Evolutionary conservation across 2,329 filamentous ascomycete species (phyloP), one percentile per base, ranked within the genome.

Genomic region (Fusarium hainanense): DNA sequence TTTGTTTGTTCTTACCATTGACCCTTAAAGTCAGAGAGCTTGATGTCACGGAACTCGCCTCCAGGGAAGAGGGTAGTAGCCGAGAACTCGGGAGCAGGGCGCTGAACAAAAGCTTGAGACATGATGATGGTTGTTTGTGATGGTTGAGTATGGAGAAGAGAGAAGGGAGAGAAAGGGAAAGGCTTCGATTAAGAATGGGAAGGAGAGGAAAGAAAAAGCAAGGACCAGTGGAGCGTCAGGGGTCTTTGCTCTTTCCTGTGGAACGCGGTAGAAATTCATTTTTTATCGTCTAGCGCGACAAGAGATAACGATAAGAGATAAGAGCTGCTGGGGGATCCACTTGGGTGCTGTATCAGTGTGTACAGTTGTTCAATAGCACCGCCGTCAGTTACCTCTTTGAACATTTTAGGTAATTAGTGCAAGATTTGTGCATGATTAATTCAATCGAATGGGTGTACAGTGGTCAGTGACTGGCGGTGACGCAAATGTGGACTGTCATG

Each of bases 41-140:
- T 79, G 54, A 84, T 78, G 69, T 84, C 82, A 77, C 81, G 83
- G 78, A 84, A 83, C 77, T 84, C 82, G 63, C 81, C 81, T 54
- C 80, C 82, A 46, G 84, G 79, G 70, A 85, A 83, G 75, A 86
- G 79, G 71, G 84, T 84, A 63, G 80, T 83, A 69, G 83, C 82
- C 65, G 77, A 85, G 78, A 86, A 86, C 69, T 66, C 79, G 40
- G 84, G 84, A 37, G 84, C 84, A 60, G 82, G 83, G 50, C 80
- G 78, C 75, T 85, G 83, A 61, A 86, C 82, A 68, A 83, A 83
- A 44, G 82, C 82, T 54, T 79, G 71, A 69, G 82, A 82, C 82
- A 84, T 84, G 30, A 49, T 78, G 71, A 64, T 46, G 37, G 42
- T 43, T 48, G 40, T 42, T 46, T 47, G 47, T 16, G 47, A 52